Percentiles rank a stretch among this genome's conserved stretches.
These are phyloP conservation scores for Epichloe brachyelytri DNA, from an alignment of 2,329 filamentous ascomycete genomes.

Conservation along the genomic window DNA sequence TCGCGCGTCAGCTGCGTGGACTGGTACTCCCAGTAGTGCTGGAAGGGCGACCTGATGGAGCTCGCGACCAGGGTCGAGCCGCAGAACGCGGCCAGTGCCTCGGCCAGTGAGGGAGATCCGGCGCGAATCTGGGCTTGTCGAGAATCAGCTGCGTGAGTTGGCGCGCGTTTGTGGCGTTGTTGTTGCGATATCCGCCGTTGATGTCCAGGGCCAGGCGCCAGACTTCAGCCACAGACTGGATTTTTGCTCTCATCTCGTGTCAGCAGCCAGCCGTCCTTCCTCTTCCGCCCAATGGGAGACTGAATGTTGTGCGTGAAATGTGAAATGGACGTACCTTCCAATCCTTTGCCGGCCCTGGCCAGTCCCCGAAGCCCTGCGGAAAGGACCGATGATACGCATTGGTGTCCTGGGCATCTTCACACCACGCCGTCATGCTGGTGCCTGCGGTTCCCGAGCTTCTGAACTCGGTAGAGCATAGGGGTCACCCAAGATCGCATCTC, in stretches of 20 bases:
- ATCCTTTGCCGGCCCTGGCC: conserved; percentile 26
- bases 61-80: conserved; percentile 53
- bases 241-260: conserved; percentile 1
- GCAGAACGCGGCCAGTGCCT: conserved; percentile 58
- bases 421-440: conserved; percentile 46
- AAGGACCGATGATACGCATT: conserved; percentile 41
- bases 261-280: background rate
- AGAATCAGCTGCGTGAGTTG: conserved; percentile 42
- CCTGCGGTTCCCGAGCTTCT: conserved; percentile 43
- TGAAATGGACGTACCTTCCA: conserved; percentile 31
- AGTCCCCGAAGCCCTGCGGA: conserved; percentile 13
- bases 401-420: conserved; percentile 40
- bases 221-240: conserved; percentile 32
- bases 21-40: conserved; percentile 35
- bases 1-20: conserved; percentile 21
- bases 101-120: conserved; percentile 54
- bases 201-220: conserved; percentile 45
- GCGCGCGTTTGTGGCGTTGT: conserved; percentile 45
- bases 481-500: conserved; percentile 51
- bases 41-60: conserved; percentile 46
- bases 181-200: conserved; percentile 39
- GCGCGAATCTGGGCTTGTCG: conserved; percentile 26
- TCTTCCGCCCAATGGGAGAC: too few species aligned
- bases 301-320: fast-evolving
- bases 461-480: conserved; percentile 53